Evolutionary conservation across 1,284 basidiomycete species (phyloP), one percentile per base, ranked within the genome.

Genomic region (Cryptococcus wingfieldii): DNA sequence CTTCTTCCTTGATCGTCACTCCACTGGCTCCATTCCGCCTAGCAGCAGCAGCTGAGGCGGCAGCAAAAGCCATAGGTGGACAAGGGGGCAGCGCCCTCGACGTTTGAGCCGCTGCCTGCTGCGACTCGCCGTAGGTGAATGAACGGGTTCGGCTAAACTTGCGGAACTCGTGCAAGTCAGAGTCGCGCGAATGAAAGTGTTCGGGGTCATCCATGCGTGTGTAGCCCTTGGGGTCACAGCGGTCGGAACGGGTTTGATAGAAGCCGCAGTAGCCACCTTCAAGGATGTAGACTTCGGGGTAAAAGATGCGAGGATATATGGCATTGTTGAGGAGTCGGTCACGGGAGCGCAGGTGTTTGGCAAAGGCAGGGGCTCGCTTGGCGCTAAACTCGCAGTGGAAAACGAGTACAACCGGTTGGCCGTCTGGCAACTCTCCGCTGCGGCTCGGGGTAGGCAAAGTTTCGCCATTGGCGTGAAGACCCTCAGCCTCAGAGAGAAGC

Each of bases 341-440:
- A 68, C 86, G 88, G 41, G 89, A 88, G 56, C 96, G 88, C 27
- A 98, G 80, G 68, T 94, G 87, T 74, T 95, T 91, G 16, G 96
- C 93, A 69, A 96, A 91, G 10, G 93, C 94, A 1, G 95, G 95
- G 2, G 93, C 96, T 50, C 95, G 84, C 78, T 96, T 96, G 41
- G 84, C 86, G 69, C 90, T 94, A 72, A 97, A 98, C 79, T 99
- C 95, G 81, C 95, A 98, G 76, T 99, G 95, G 80, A 99, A 98
- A 56, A 99, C 83, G 48, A 98, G 78, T 18, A 98, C 81, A 83
- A 90, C 81, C 90, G 96, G 85, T 54, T 78, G 78, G 2, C 77
- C 65, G 16, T 70, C 69, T 19, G 73, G 71, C 0, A 72, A 57
- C 61, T 91, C 86, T 23, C 91, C 90, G 71, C 91, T 95, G 55